Conservation (phyloP, 192 early-diverging fungal genomes). For the Gorgonomyces haynaldii region DNA sequence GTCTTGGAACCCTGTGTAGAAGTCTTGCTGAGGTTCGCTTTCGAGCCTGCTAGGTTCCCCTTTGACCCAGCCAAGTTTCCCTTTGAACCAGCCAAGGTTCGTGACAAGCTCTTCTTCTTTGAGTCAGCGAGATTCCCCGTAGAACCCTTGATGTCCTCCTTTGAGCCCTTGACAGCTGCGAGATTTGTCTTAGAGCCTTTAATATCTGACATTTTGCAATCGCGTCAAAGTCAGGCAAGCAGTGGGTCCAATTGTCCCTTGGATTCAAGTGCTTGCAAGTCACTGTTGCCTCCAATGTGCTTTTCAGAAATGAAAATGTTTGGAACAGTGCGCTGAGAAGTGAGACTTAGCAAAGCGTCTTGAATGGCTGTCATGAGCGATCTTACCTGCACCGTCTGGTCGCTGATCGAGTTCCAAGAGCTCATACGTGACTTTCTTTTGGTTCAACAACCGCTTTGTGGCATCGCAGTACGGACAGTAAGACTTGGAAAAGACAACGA, state of each 20-base stretch:
- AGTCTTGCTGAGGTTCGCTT: conserved; percentile 6
- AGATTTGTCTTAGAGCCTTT: no score
- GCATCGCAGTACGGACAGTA: conserved; percentile 41
- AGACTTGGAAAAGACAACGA: conserved; percentile 59
- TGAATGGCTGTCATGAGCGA: no score
- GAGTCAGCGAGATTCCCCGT: no score
- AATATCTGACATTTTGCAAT: no score
- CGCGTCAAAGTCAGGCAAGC: no score
- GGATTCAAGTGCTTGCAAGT: not conserved
- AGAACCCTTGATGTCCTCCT: no score
- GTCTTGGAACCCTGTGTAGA: not conserved
- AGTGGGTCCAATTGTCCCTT: no score
- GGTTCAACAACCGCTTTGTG: conserved; percentile 36
- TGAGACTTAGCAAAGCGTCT: conserved; percentile 19
- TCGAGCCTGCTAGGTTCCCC: conserved; percentile 6
- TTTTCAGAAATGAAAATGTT: not conserved
- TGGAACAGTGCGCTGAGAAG: conserved; percentile 16
- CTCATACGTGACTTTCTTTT: conserved; percentile 17
- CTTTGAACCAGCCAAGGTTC: not conserved
- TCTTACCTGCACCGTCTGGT: conserved; percentile 18
- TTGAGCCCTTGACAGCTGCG: no score
- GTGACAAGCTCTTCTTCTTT: not conserved
- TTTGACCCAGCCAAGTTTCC: not conserved
- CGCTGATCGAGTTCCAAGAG: conserved; percentile 24
- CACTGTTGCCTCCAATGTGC: not conserved